A percentile compares a stretch with the other conserved stretches of the same genome.
These are phyloP conservation scores for Termitomyces sp. DNA, from an alignment of 768 basidiomycete species.

Conservation along the genomic window DNA sequence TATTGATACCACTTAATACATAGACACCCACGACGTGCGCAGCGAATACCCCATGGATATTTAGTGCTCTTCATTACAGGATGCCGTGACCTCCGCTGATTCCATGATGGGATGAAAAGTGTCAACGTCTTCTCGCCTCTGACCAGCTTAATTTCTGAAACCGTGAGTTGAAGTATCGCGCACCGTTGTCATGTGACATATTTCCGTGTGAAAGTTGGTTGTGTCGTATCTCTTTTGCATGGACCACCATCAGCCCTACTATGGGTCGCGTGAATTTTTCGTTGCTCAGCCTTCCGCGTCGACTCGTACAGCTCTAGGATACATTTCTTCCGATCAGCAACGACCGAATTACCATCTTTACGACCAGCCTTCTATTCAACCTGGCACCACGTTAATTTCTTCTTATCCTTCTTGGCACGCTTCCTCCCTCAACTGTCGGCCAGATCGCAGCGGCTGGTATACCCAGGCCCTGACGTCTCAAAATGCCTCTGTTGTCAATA, in stretches of 20 bases:
- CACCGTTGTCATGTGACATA: too few species aligned
- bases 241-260: slow-evolving; percentile 10
- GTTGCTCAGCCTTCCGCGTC: neutral
- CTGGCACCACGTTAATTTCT: neutral
- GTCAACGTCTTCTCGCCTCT: too few species aligned
- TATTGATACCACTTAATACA: too few species aligned
- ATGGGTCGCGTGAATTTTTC: slow-evolving; percentile 2
- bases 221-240: neutral
- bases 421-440: neutral
- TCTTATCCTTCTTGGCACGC: neutral
- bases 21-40: too few species aligned
- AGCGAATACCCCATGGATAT: too few species aligned
- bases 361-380: neutral
- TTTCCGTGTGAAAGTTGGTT: neutral
- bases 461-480: neutral
- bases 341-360: neutral
- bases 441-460: slow-evolving; percentile 15
- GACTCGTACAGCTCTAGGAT: neutral
- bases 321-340: neutral
- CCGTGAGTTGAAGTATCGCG: neutral
- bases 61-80: too few species aligned
- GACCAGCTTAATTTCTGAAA: too few species aligned
- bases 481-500: neutral
- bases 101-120: too few species aligned
- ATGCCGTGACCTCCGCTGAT: too few species aligned